Base-by-base conservation (phyloP, 1,284 basidiomycete species). In the Naganishia liquefaciens region DNA sequence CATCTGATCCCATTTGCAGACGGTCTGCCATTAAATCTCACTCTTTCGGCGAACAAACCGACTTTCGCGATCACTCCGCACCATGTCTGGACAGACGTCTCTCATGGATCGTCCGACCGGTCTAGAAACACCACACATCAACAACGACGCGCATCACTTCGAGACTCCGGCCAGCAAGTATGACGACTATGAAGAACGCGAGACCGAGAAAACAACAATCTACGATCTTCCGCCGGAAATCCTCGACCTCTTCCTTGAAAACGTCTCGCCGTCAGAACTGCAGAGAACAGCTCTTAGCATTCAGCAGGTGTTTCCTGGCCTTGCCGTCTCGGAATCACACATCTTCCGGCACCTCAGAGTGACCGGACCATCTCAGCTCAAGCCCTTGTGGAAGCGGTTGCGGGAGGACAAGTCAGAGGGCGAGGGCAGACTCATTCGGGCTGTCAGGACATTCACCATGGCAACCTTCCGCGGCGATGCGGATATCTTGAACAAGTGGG, bases 401-500 rank as follows among this genome's bases (percentile, higher is more conserved):
- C 40, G 66, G 39, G 55, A 62, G 46, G 58, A 53, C 44, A 62
- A 43, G 64, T 50, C 62, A n/a, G 53, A 67, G 25, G 54, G 58
- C 62, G 58, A 60, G 53, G 53, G 74, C 23, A 53, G 62, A 19
- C 30, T 68, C 23, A 43, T 68, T 13, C 40, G 61, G 7, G 33
- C 40, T 10, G 60, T 54, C 33, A 43, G 50, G 47, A 67, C 63
- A 13, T 69, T 65, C 44, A 54, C 57, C 7, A 60, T 76, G 72
- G 70, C 75, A 66, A 73, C 74, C 9, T 78, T 78, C 77, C 71
- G 70, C 49, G 78, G 78, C 27, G 78, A 79, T 64, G 78, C 74
- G 1, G 78, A 79, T 66, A 76, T 79, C 27, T 61, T 80, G 17
- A 79, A 77, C 73, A 79, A 79, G 75, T 79, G 49, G 66, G 72